Base-by-base conservation (phyloP, 2,329 filamentous ascomycete species). In the Epichloe festucae region DNA sequence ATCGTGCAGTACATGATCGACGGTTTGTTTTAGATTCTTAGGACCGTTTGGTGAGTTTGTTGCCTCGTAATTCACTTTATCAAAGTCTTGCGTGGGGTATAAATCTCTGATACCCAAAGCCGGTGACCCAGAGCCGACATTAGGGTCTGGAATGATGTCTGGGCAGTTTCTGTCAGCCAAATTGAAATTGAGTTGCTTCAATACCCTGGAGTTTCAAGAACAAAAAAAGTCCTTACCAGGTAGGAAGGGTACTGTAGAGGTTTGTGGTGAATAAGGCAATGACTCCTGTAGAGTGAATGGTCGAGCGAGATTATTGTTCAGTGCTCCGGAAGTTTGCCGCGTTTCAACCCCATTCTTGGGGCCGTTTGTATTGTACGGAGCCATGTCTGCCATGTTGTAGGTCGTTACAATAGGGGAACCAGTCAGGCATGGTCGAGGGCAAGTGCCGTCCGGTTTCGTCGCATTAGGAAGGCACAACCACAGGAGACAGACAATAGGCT, bases 211-310 rank as follows among this genome's bases (percentile, higher is more conserved):
- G n/a, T 3, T 49, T 10, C 15, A 27, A 34, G 43, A 34, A 19
- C 39, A 49, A 17, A 35, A 17, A 46, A 46, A 44, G 8, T 49
- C 62, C 73, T 56, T 68, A 89, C 87, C 82, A 58, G 85, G 78
- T 65, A 85, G 80, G 66, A 91, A 88, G 3, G 87, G 87, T 49
- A 87, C 76, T 47, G 90, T 84, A 3, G 86, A 89, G 47, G 84
- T 87, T 63, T 91, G 84, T 23, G 88, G 87, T 49, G 87, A 87
- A 67, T 83, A 90, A n/a, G 86, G 85, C 45, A 93, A 73, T 34
- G 87, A 87, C 62, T 93, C 85, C 52, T 84, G 78, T 12, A 93
- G 77, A 3, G 77, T 78, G 62, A 83, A 81, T 1, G 81, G 74
- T 51, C 73, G 65, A 40, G 62, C 56, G 36, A 67, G 61, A 40